phyloP scores from a whole-genome alignment of 139 green algal genomes.

The Micractinium conductrix region DNA sequence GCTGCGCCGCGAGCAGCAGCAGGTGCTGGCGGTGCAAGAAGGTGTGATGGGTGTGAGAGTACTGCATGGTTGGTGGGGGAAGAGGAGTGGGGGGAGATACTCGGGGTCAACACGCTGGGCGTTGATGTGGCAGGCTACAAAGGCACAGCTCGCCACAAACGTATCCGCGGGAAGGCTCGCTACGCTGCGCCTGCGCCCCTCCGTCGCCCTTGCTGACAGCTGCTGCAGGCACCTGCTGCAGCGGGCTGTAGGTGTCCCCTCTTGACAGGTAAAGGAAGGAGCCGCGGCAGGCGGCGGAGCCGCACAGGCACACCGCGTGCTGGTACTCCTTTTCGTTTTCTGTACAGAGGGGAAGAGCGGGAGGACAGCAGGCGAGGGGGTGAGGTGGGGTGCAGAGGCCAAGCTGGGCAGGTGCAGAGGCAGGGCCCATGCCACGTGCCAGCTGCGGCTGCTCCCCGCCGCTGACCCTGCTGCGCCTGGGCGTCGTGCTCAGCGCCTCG shows the following conservation, averaged over 20 bases:
- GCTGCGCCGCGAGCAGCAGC: conserved; percentile 57
- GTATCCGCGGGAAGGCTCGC: too few species aligned
- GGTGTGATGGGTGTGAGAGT: conserved; percentile 55
- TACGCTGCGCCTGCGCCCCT: not conserved
- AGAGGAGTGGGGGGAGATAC: conserved; percentile 65
- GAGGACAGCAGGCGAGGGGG: not conserved
- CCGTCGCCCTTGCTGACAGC: too few species aligned
- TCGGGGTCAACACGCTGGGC: too few species aligned
- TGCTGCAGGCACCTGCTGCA: conserved; percentile 13
- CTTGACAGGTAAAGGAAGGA: conserved; percentile 67
- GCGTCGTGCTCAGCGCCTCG: too few species aligned
- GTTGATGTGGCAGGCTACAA: too few species aligned
- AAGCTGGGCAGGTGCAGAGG: too few species aligned
- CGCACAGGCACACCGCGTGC: conserved; percentile 82
- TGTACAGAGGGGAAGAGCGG: not conserved
- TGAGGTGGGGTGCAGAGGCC: too few species aligned
- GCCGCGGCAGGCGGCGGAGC: conserved; percentile 66
- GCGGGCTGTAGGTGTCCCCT: not conserved
- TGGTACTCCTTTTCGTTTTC: conserved; percentile 82
- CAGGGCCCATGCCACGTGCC: not conserved
- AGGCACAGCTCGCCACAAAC: too few species aligned
- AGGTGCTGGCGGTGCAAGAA: conserved; percentile 78
- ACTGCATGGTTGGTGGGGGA: conserved; percentile 66
- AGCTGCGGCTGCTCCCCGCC: too few species aligned
- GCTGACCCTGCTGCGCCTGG: too few species aligned